A percentile compares a stretch with the other conserved stretches of the same genome.
phyloP scores from a whole-genome alignment of 1,139 yeast species.

The Hansenula lynferdii region DNA sequence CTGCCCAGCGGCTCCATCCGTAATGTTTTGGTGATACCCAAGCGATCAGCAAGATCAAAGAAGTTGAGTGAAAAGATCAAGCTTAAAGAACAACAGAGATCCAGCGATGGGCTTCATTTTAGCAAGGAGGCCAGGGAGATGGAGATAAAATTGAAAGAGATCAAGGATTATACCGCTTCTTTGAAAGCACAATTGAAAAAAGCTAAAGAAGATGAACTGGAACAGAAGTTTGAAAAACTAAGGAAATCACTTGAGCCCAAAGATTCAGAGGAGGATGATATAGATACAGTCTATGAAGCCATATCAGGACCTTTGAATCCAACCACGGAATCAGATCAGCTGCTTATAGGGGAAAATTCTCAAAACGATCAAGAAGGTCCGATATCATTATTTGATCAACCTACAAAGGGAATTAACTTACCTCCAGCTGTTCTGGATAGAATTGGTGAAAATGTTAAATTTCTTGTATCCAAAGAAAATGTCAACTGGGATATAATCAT shows the following conservation, averaged over 20 bases:
- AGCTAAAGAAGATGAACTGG: constrained; percentile 19
- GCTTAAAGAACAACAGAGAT: not conserved
- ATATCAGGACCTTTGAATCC: no score
- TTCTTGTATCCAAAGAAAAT: constrained; percentile 37
- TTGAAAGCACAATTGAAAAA: constrained; percentile 24
- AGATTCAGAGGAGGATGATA: constrained; percentile 28
- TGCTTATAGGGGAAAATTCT: no score
- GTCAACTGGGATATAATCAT: constrained; percentile 57
- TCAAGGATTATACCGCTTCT: constrained; percentile 33
- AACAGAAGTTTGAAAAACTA: constrained; percentile 8
- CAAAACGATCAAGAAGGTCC: no score
- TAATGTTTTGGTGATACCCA: not conserved
- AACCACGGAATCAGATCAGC: no score
- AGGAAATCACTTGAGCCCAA: constrained; percentile 13
- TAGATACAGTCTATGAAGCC: no score
- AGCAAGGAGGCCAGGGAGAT: constrained; percentile 23
- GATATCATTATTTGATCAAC: constrained; percentile 19
- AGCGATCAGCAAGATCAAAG: not conserved
- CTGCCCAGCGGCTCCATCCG: not conserved
- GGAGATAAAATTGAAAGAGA: constrained; percentile 33
- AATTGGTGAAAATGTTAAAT: constrained; percentile 44
- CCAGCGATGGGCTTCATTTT: not conserved
- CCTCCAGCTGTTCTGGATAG: constrained; percentile 40
- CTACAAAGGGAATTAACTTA: constrained; percentile 26
- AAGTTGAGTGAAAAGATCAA: not conserved